Base-by-base conservation (phyloP, 2,329 filamentous ascomycete species). In the Penicillium sp. region DNA sequence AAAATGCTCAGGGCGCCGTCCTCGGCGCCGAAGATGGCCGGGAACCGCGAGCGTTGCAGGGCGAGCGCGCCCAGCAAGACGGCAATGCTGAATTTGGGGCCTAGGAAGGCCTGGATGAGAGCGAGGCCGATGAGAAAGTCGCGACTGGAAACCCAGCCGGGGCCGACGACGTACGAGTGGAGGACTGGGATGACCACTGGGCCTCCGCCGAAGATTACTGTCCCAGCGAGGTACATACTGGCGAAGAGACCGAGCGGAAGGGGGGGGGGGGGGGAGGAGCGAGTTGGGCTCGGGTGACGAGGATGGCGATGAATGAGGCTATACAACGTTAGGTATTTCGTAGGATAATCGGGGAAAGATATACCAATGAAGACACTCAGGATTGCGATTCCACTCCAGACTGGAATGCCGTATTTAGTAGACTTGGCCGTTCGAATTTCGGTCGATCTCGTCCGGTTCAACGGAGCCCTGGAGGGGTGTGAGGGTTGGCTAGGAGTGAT, bases 71-170 rank as follows among this genome's bases (percentile, higher is more conserved):
- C 78, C 0, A 83, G 64, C 40, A 73, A 82, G 0, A 81, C 77
- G 0, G 76, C 77, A 44, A 81, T 67, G 45, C 67, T 65, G 53
- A 65, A 64, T 38, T 68, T 68, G 0, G 79, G 80, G 0, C 79
- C 79, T 0, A 84, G 84, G 41, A 87, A 84, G 0, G 81, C 76
- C 60, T 88, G 84, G 13, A 80, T 82, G 37, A 88, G 73, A 6
- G 84, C 85, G 0, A 88, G 75, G 0, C 84, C 84, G 33, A 87
- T 78, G 0, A 88, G 69, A 57, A 88, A 87, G 57, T 88, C 82
- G 3, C 84, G 75, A 0, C 81, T 71, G 0, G 75, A 78, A 0
- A 88, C 83, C 83, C 83, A 88, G 5, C 80, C 80, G 16, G 83
- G 80, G 0, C 74, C 72, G 0, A 87, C 84, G 23, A 87, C 69